phyloP scores from a whole-genome alignment of 495 filamentous ascomycete species.

The Glarea lozoyensis region DNA sequence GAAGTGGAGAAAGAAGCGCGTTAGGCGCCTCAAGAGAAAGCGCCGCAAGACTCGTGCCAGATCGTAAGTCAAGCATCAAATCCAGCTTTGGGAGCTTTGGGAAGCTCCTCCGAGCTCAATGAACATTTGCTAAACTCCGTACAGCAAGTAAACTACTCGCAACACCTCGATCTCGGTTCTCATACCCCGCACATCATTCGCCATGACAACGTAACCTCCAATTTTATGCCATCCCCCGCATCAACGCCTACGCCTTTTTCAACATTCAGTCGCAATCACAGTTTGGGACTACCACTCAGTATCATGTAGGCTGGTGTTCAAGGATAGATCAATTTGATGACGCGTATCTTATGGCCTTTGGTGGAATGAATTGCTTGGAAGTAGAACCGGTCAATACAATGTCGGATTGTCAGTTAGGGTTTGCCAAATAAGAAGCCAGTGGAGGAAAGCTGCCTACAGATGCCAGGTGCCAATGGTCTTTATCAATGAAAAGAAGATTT shows the following conservation, averaged over 20 bases:
- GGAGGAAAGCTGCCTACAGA: conserved; percentile 22
- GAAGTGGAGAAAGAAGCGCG: conserved; percentile 99
- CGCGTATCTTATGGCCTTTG: conserved; percentile 20
- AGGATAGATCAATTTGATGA: conserved; percentile 23
- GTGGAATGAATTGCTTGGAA: conserved; percentile 21
- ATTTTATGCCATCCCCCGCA: conserved; percentile 23
- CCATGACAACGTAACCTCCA: conserved; percentile 26
- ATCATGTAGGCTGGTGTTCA: conserved; percentile 20
- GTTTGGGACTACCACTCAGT: conserved; percentile 19
- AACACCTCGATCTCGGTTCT: conserved; percentile 52
- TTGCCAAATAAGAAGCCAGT: conserved; percentile 19
- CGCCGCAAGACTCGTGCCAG: conserved; percentile 96
- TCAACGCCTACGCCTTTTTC: conserved; percentile 24
- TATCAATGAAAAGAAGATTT: conserved; percentile 19
- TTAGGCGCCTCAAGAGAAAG: conserved; percentile 96
- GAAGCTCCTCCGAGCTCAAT: conserved; percentile 7
- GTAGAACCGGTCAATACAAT: conserved; percentile 18
- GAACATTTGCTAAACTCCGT: conserved; percentile 22
- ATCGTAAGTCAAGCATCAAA: conserved; percentile 51
- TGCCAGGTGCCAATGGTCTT: conserved; percentile 22
- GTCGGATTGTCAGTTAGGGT: conserved; percentile 21
- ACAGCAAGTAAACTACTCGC: conserved; percentile 66
- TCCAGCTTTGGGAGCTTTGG: neutral
- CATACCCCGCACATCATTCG: conserved; percentile 24
- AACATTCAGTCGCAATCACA: conserved; percentile 16